Base-by-base conservation (phyloP, 768 basidiomycete genomes). In the Fomitopsis pulvina region DNA sequence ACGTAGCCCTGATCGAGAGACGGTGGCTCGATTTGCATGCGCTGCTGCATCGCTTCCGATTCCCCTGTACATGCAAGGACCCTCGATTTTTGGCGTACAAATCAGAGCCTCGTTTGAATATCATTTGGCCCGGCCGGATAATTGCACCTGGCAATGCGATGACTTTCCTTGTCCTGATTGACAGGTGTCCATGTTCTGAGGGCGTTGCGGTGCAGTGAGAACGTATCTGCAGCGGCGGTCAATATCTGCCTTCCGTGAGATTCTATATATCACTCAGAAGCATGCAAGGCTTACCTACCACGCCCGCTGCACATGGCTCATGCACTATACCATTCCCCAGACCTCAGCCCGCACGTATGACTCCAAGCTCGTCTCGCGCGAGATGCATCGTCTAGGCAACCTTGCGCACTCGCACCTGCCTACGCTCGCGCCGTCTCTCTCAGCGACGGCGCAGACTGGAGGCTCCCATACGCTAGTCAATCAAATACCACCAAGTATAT, bases 321-420 rank as follows among this genome's bases (percentile, higher is more conserved):
- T 14, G 22, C 42, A 20, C 3, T 18, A 22, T 43, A 18, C 43
- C 41, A 18, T 28, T 30, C 39, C 16, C 41, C 21, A 26, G 27
- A 16, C 50, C 10, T 45, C 43, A 24, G 46, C 41, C 12, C 81
- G 87, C 20, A 87, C 85, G 1, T 89, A 88, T 65, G 86, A 88
- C 68, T 74, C 84, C 14, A 87, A 90, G 63, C 72, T 87, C 41
- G 85, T 91, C 56, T 78, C 85, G 2, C 79, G 85, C 34, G 89
- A 92, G 66, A 90, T 92, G 87, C 87, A 90, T 60, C 78, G 89
- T 28, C 77, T 91, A 3, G 87, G 83, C 25, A 80, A 75, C 24
- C 72, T 83, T 28, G 70, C 77, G 1, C 75, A 77, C 54, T 70
- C 74, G 1, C 74, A 76, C 51, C 69, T 74, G 4, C 78, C 77